Base-by-base conservation (phyloP, 2,329 filamentous ascomycete species). In the Aspergillus sp. region DNA sequence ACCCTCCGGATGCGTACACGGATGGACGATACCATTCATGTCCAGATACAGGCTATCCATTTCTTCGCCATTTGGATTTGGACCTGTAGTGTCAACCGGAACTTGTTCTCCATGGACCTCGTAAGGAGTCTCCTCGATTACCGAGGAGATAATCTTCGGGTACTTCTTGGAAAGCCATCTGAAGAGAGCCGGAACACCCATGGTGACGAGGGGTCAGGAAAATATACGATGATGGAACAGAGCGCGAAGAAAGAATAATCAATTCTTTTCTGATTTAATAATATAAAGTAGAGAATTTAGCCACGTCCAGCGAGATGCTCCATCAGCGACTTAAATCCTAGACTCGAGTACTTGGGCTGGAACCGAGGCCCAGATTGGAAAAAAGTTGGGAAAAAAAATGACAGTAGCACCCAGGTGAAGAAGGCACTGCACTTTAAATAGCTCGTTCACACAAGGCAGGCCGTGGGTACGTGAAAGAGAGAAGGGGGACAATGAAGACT, bases 1-100 rank as follows among this genome's bases (percentile, higher is more conserved):
- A 70, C 98, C 93, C 75, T 99, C 95, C 0, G 95, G 95, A 78
- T 99, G 95, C 47, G 93, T 96, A 79, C 95, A 99, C 33, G 96
- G 96, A 80, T 99, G 95, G 39, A 99, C 95, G 65, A 99, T 99
- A 73, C 95, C 96, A 76, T 99, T 99, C 93, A 99, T 98, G 71
- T 99, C 95, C 62, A 99, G 85, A 72, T 99, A 99, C 5, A 99
- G 82, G 70, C 99, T 99, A 78, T 99, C 93, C 70, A 96, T 90
- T 75, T 99, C 95, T 77, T 98, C 93, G 73, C 92, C 92, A 77
- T 99, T 99, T 3, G 96, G 96, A 71, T 99, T 99, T 5, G 91
- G 87, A 40, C 85, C 81, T 6, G 89, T 92, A 11, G 86, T 87
- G 72, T 99, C 92, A 60, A 98, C 86, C 2, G 95, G 95, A 57